A percentile compares a stretch with the other conserved stretches of the same genome.
These are phyloP conservation scores for Echeveria elegans DNA, from an alignment of 164 flowering plant genomes.

Conservation along the genomic window DNA sequence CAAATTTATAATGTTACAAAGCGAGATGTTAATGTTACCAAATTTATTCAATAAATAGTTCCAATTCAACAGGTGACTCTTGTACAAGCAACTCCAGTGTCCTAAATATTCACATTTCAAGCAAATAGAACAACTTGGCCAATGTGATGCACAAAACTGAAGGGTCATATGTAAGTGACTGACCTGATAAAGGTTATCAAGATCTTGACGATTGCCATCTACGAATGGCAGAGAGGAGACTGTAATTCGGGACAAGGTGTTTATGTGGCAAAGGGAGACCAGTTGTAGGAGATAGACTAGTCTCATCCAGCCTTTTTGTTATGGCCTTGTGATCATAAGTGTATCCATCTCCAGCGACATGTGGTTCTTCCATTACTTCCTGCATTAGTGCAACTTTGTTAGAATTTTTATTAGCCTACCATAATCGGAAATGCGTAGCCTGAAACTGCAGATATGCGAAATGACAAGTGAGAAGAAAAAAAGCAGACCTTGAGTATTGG, in stretches of 20 bases:
- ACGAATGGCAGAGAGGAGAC: constrained; percentile 61
- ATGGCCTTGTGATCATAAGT: constrained; percentile 73
- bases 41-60: too few species aligned
- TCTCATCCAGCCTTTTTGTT: constrained; percentile 49
- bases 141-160: too few species aligned
- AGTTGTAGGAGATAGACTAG: constrained; percentile 64
- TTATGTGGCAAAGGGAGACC: constrained; percentile 48
- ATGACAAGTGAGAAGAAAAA: too few species aligned
- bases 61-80: too few species aligned
- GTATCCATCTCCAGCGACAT: constrained; percentile 55
- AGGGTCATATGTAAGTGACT: background rate
- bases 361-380: background rate
- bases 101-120: too few species aligned
- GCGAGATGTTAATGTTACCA: too few species aligned
- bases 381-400: background rate
- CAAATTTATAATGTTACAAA: too few species aligned
- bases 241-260: constrained; percentile 48
- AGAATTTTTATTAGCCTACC: background rate
- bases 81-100: too few species aligned
- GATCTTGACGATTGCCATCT: constrained; percentile 43
- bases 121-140: too few species aligned
- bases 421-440: background rate
- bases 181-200: background rate
- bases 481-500: constrained; percentile 63
- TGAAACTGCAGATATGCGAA: too few species aligned